Evolutionary conservation across 495 filamentous ascomycete genomes (phyloP).

Genomic region (Aspergillus egyptiacus): DNA sequence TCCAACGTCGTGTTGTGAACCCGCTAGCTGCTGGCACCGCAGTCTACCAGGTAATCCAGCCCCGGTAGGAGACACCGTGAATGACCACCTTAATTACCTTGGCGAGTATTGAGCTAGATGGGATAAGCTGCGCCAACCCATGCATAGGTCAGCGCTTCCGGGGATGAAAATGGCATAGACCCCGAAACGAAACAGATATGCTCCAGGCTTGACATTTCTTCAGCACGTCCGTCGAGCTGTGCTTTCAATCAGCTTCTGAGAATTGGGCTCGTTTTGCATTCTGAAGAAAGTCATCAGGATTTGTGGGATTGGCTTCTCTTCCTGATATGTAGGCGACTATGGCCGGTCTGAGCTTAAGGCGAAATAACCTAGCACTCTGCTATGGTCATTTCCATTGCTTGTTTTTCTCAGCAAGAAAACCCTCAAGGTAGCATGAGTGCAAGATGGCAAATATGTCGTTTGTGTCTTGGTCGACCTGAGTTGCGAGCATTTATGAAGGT

Average conservation of each 20-base stretch:
- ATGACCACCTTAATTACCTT: slow-evolving; percentile 41
- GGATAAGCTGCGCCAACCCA: not conserved
- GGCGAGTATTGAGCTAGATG: not conserved
- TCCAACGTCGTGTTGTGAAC: slow-evolving; percentile 51
- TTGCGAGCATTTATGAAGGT: no score
- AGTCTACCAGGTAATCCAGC: slow-evolving; percentile 62
- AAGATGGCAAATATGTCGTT: not conserved
- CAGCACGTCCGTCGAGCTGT: not conserved
- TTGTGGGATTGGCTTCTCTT: not conserved
- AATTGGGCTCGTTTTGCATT: not conserved
- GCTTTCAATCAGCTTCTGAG: not conserved
- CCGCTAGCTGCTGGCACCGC: slow-evolving; percentile 52
- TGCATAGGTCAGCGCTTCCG: not conserved
- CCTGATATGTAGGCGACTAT: not conserved
- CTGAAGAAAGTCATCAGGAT: not conserved
- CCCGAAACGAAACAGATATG: slow-evolving; percentile 6
- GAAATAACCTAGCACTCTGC: no score
- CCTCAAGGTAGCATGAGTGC: not conserved
- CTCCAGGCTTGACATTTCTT: not conserved
- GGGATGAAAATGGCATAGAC: not conserved
- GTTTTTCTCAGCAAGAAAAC: not conserved
- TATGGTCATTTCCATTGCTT: not conserved
- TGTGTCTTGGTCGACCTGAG: no score
- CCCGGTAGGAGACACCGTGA: slow-evolving; percentile 40
- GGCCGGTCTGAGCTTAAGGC: not conserved